phyloP scores from a whole-genome alignment of 495 filamentous ascomycete genomes.

The Xylaria castorea region DNA sequence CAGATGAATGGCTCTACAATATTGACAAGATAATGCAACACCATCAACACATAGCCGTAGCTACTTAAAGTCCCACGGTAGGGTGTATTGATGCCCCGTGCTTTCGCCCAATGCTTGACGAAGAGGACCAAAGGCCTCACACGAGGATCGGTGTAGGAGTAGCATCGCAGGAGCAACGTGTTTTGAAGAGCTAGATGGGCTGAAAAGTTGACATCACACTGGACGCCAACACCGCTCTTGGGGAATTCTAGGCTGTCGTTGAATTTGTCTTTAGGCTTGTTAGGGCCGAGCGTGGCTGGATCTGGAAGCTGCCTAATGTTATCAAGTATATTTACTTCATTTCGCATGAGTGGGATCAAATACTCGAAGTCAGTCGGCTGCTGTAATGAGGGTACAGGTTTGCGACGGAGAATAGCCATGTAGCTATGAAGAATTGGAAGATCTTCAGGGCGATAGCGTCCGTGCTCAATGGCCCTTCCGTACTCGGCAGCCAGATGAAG shows the following conservation, averaged over 20 bases:
- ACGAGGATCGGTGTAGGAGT: constrained; percentile 73
- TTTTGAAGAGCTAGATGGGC: constrained; percentile 81
- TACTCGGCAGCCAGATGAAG: constrained; percentile 57
- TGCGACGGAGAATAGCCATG: constrained; percentile 43
- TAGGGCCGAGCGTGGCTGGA: constrained; percentile 51
- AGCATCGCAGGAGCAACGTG: constrained; percentile 77
- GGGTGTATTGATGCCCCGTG: constrained; percentile 78
- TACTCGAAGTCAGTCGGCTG: constrained; percentile 27
- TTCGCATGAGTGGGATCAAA: constrained; percentile 37
- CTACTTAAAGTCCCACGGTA: constrained; percentile 82
- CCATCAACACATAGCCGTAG: constrained; percentile 91
- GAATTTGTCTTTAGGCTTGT: constrained; percentile 56
- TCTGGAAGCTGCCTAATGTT: constrained; percentile 47
- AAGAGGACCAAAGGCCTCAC: constrained; percentile 79
- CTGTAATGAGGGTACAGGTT: constrained; percentile 34
- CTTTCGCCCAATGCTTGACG: constrained; percentile 84
- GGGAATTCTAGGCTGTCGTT: constrained; percentile 72
- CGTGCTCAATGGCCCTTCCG: constrained; percentile 51
- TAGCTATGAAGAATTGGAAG: constrained; percentile 48
- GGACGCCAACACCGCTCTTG: constrained; percentile 70
- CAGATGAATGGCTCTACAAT: constrained; percentile 77
- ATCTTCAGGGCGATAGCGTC: constrained; percentile 44
- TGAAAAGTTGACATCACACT: constrained; percentile 86
- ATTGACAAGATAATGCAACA: constrained; percentile 88
- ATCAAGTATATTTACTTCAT: constrained; percentile 34